Conservation (phyloP, 805 yeast species). For the Myxozyma nipponensis region DNA sequence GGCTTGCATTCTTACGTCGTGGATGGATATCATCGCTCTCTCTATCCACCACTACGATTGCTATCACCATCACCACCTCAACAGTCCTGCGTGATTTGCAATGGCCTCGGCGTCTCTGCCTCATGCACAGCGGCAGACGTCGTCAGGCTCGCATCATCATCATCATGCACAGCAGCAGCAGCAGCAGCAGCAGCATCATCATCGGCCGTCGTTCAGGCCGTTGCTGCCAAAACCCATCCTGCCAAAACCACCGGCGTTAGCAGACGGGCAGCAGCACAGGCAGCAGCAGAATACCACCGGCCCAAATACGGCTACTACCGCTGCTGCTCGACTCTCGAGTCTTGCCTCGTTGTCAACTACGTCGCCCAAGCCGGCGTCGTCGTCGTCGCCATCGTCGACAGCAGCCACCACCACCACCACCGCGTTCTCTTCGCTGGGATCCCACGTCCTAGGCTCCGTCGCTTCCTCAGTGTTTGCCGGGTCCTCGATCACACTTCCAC, state of each 20-base stretch:
- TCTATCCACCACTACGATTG: too few species aligned
- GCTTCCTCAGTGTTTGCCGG: constrained; percentile 28
- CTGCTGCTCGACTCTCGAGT: neutral
- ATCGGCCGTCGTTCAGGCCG: constrained; percentile 26
- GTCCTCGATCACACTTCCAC: constrained; percentile 27
- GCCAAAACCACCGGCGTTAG: constrained; percentile 9
- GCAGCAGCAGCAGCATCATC: constrained; percentile 8
- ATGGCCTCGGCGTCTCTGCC: neutral
- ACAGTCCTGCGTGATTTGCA: too few species aligned
- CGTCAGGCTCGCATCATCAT: constrained; percentile 2
- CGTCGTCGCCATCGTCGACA: constrained; percentile 1
- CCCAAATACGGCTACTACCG: neutral
- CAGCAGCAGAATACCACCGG: neutral
- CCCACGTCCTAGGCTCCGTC: constrained; percentile 27
- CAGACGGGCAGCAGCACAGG: neutral
- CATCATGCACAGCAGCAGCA: constrained; percentile 10
- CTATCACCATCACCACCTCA: too few species aligned
- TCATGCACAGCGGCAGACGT: neutral
- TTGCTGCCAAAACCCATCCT: constrained; percentile 24
- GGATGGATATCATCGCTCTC: too few species aligned
- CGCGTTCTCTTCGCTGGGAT: constrained; percentile 7
- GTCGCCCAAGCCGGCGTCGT: neutral
- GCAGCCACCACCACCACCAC: constrained; percentile 1
- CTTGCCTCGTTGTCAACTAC: constrained; percentile 3
- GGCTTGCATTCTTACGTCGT: too few species aligned